Base-by-base conservation (phyloP, 495 filamentous ascomycete genomes). In the Neurospora cerealis region DNA sequence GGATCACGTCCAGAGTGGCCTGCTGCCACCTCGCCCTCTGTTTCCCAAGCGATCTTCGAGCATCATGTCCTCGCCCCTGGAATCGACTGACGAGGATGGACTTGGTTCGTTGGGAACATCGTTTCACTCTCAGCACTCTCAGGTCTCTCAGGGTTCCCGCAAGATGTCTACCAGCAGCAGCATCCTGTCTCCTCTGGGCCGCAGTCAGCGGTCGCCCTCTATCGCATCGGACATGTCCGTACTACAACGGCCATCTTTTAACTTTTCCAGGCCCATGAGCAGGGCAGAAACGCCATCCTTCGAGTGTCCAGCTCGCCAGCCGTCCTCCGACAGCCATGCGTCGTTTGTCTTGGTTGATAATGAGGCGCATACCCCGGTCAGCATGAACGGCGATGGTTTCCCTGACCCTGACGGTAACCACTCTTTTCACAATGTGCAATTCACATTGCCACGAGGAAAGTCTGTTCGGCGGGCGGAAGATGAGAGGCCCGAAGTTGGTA, bases 201-300 rank as follows among this genome's bases (percentile, higher is more conserved):
- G 87, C 85, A 81, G 88, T 83, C 83, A 84, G 72, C 89, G 93
- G 66, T 96, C 94, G 13, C 93, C 93, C 6, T 97, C 94, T 0
- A 83, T 94, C 54, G 91, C 89, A 75, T 98, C 94, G 3, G 93
- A 97, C 70, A 88, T 88, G 40, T 89, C 87, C 60, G 80, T 80
- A 70, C 84, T 92, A 39, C 88, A 91, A 2, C 89, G 92, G 39
- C 92, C 93, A 2, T 87, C 92, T 2, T 95, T 95, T 79, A 99
- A 98, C 80, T 98, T 98, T 81, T 98, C 96, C 4, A 86, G 96
- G 8, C 96, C 96, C 3, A 76, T 96, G 38, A 97, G 96, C 81
- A 88, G 93, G 74, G 90, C 91, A 10, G 91, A 90, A 72, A 90
- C 88, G 69, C 87, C 93, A 17, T 89, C 83, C 11, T 74, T 88